phyloP scores from a whole-genome alignment of 371 early-diverging fungal genomes.

The Circinella umbellata region DNA sequence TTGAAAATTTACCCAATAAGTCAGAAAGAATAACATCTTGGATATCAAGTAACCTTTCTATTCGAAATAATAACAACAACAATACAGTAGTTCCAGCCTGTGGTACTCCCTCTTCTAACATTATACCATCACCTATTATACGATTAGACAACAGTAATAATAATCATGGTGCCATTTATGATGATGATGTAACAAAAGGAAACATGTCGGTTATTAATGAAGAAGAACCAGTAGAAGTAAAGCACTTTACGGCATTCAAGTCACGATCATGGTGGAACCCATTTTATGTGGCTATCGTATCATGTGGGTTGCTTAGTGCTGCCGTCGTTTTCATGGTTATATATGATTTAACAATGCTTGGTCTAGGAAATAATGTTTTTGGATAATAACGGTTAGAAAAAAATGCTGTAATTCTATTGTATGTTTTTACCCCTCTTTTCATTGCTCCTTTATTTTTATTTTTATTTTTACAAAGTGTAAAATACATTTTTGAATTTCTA shows the following conservation, averaged over 20 bases:
- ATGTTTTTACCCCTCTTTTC: too few species aligned
- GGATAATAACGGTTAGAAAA: slow-evolving; percentile 8
- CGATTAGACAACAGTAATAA: not conserved
- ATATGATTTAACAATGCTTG: slow-evolving; percentile 38
- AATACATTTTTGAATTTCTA: too few species aligned
- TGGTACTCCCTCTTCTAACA: too few species aligned
- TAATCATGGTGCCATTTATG: not conserved
- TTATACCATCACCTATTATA: not conserved
- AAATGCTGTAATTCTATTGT: too few species aligned
- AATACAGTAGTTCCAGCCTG: not conserved
- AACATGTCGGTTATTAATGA: not conserved
- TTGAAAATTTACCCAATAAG: not conserved
- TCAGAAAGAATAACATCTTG: slow-evolving; percentile 4
- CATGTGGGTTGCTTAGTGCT: slow-evolving; percentile 25
- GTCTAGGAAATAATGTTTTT: slow-evolving; percentile 39
- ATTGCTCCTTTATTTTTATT: too few species aligned
- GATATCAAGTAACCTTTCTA: slow-evolving; percentile 5
- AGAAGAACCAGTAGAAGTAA: not conserved
- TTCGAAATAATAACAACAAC: slow-evolving; percentile 6
- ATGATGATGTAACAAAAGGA: slow-evolving; percentile 1
- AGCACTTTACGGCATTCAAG: slow-evolving; percentile 38
- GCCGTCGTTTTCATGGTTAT: slow-evolving; percentile 48
- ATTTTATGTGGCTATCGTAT: slow-evolving; percentile 37
- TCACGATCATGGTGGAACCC: slow-evolving; percentile 34
- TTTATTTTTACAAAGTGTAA: too few species aligned